Evolutionary conservation across 306 rosid species (phyloP).

Genomic region (Hippophae rhamnoides): DNA sequence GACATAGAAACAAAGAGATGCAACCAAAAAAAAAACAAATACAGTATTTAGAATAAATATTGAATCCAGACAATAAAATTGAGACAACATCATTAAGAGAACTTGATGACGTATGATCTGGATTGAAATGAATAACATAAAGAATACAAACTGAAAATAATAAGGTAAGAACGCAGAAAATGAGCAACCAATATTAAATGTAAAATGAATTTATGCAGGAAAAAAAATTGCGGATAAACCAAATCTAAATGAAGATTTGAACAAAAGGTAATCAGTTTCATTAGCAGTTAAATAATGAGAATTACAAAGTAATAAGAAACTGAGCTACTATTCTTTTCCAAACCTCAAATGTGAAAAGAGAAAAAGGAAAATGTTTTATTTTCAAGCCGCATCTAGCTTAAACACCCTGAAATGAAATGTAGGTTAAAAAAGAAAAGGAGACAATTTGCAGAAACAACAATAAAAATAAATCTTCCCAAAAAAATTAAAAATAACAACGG

Average conservation of each 20-base stretch:
- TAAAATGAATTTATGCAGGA: not conserved
- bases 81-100: too few relatives aligned
- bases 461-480: not conserved
- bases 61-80: too few relatives aligned
- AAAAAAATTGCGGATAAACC: slow-evolving; percentile 8
- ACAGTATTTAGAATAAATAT: too few relatives aligned
- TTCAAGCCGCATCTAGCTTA: not conserved
- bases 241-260: not conserved
- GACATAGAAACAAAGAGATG: too few relatives aligned
- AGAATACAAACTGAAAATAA: too few relatives aligned
- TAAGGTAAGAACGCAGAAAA: not conserved
- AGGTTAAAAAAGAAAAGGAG: not conserved
- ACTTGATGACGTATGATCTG: too few relatives aligned
- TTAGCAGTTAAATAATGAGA: not conserved
- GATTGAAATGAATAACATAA: too few relatives aligned
- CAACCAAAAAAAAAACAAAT: too few relatives aligned
- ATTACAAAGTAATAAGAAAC: not conserved
- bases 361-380: not conserved
- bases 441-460: not conserved
- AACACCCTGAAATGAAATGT: slow-evolving; percentile 1
- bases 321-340: not conserved
- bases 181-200: not conserved
- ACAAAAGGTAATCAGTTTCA: not conserved
- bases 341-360: not conserved
- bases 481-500: slow-evolving; percentile 4